Conservation (phyloP, 192 early-diverging fungal genomes). For the Umbelopsis sp. region DNA sequence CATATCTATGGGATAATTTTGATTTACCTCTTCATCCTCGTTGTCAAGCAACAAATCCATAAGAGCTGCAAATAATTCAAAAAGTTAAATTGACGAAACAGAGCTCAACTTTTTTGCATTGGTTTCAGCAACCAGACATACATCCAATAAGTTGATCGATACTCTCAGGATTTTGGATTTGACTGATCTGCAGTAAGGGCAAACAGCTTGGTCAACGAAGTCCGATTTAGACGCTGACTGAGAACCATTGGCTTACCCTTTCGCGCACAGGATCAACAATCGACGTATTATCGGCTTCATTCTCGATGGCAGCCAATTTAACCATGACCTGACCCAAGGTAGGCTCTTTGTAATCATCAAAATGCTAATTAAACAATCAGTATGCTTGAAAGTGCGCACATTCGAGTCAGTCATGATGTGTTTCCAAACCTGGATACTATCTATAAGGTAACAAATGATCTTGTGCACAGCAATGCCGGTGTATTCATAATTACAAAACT, state of each 20-base stretch:
- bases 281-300: conserved; percentile 6
- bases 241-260: background rate
- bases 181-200: background rate
- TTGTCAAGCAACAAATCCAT: conserved; percentile 12
- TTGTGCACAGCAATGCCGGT: conserved; percentile 15
- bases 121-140: background rate
- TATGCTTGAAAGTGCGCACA: background rate
- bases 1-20: background rate
- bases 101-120: background rate
- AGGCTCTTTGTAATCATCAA: conserved; percentile 19
- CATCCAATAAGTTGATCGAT: conserved; percentile 20
- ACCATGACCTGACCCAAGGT: conserved; percentile 10
- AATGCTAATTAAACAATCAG: background rate
- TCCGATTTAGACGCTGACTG: too few species aligned
- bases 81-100: background rate
- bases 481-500: conserved; percentile 19
- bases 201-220: background rate
- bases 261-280: conserved; percentile 13
- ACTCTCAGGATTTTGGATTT: conserved; percentile 19
- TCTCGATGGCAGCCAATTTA: conserved; percentile 13
- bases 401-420: background rate
- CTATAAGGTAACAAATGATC: conserved; percentile 8
- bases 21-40: conserved; percentile 11
- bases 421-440: conserved; percentile 3
- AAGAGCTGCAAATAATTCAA: background rate